Percentiles rank a stretch among this genome's conserved stretches.
phyloP scores from a whole-genome alignment of 306 rosid genomes.

The Hippophae gyantsensis region DNA sequence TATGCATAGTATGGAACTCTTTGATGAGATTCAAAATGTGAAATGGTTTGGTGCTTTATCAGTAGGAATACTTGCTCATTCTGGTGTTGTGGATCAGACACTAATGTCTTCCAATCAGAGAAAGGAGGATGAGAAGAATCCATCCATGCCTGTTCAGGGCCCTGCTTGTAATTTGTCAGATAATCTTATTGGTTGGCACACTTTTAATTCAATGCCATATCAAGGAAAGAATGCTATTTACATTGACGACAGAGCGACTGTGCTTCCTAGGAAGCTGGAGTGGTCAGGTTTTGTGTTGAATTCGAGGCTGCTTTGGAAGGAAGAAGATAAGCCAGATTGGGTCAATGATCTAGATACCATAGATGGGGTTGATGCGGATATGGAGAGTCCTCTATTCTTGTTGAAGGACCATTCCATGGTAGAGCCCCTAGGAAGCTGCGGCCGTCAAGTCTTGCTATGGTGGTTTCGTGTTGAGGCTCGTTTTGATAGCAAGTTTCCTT shows the following conservation, averaged over 20 bases:
- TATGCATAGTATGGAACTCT: slow-evolving; percentile 92
- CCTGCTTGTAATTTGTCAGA: slow-evolving; percentile 90
- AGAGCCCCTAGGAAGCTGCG: slow-evolving; percentile 94
- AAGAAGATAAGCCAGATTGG: slow-evolving; percentile 84
- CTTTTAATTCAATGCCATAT: slow-evolving; percentile 64
- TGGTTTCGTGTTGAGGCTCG: slow-evolving; percentile 99
- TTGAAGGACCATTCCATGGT: slow-evolving; percentile 67
- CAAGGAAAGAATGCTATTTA: slow-evolving; percentile 56
- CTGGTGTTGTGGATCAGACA: slow-evolving; percentile 28
- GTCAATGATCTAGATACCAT: slow-evolving; percentile 58
- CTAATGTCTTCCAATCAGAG: slow-evolving; percentile 19
- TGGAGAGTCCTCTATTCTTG: slow-evolving; percentile 74
- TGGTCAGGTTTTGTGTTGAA: slow-evolving; percentile 97
- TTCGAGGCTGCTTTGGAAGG: slow-evolving; percentile 77
- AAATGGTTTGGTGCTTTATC: slow-evolving; percentile 91
- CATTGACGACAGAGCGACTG: slow-evolving; percentile 75
- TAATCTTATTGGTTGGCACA: slow-evolving; percentile 90
- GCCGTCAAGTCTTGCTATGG: slow-evolving; percentile 88
- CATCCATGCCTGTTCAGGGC: slow-evolving; percentile 71
- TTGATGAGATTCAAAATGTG: slow-evolving; percentile 80
- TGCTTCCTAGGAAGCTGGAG: slow-evolving; percentile 77
- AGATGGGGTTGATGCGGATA: slow-evolving; percentile 40
- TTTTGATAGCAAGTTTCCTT: slow-evolving; percentile 92
- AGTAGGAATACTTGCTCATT: slow-evolving; percentile 77
- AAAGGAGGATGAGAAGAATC: slow-evolving; percentile 40